A percentile compares a stretch with the other conserved stretches of the same genome.
These are phyloP conservation scores for Sarocladium oryzae DNA, from an alignment of 2,329 filamentous ascomycete species.

Conservation along the genomic window DNA sequence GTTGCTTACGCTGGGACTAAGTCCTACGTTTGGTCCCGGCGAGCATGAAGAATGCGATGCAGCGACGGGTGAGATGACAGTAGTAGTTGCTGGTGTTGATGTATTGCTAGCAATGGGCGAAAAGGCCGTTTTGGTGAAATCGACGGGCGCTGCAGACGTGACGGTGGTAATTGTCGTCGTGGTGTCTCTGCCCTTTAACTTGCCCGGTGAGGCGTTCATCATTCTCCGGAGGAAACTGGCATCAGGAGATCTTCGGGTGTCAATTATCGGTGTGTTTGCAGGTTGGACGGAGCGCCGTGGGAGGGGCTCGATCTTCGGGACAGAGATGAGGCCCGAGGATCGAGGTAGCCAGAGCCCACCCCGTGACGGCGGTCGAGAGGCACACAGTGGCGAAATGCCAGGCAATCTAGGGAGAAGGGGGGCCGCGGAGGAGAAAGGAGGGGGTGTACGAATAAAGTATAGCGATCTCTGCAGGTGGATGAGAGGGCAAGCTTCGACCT, in stretches of 20 bases:
- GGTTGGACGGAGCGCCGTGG: conserved; percentile 1
- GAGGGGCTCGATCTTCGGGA: conserved; percentile 11
- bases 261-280: background rate
- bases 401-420: background rate
- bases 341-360: conserved; percentile 6
- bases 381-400: conserved; percentile 4
- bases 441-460: background rate
- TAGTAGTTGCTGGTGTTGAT: background rate
- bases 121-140: background rate
- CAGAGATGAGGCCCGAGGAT: conserved; percentile 11
- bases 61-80: background rate
- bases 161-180: conserved; percentile 9
- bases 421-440: background rate
- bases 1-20: background rate
- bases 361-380: conserved; percentile 6
- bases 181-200: background rate
- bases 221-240: background rate
- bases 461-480: no score
- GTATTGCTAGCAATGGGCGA: background rate
- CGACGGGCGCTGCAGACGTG: background rate
- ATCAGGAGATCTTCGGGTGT: conserved; percentile 2
- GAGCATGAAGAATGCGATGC: background rate
- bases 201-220: background rate
- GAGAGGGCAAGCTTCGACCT: no score
- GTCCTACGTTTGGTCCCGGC: background rate